Percentiles rank a stretch among this genome's conserved stretches.
Conservation (phyloP, 2,329 filamentous ascomycete genomes). For the Exophiala calicioides region DNA sequence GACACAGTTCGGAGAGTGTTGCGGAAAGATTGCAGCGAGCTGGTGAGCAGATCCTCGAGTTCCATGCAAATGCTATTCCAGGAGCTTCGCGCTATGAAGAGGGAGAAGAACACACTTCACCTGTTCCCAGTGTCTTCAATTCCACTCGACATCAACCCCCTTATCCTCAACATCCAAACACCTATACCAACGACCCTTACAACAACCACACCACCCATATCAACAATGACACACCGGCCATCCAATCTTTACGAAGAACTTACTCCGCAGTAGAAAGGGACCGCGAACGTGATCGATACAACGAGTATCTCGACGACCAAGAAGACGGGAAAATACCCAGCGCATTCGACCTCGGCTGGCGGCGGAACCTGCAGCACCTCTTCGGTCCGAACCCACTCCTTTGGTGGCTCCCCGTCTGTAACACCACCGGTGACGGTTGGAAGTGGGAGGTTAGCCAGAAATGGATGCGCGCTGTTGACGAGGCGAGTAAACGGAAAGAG, state of each 20-base stretch:
- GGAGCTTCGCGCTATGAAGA: slow-evolving; percentile 80
- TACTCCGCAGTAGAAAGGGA: slow-evolving; percentile 56
- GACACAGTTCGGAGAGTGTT: slow-evolving; percentile 36
- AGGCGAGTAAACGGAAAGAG: slow-evolving; percentile 29
- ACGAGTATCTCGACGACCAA: slow-evolving; percentile 83
- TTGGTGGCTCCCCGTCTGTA: slow-evolving; percentile 80
- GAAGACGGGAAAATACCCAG: slow-evolving; percentile 86
- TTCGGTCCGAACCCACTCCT: slow-evolving; percentile 72
- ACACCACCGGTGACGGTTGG: slow-evolving; percentile 91
- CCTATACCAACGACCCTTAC: slow-evolving; percentile 6
- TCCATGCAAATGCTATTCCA: slow-evolving; percentile 77
- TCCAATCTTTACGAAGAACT: slow-evolving; percentile 54
- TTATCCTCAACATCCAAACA: slow-evolving; percentile 9
- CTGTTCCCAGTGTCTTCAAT: slow-evolving; percentile 25
- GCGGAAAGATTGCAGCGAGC: slow-evolving; percentile 56
- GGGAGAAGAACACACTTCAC: slow-evolving; percentile 63
- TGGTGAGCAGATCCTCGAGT: slow-evolving; percentile 74
- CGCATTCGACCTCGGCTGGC: slow-evolving; percentile 88
- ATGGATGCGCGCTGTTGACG: slow-evolving; percentile 67
- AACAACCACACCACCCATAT: slow-evolving; percentile 18
- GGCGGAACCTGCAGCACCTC: slow-evolving; percentile 74
- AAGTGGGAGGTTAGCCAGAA: slow-evolving; percentile 80
- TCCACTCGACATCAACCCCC: slow-evolving; percentile 2
- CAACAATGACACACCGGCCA: slow-evolving; percentile 26
- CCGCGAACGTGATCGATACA: slow-evolving; percentile 68